A percentile compares a stretch with the other conserved stretches of the same genome.
These are phyloP conservation scores for Aureobasidium leucospermi DNA, from an alignment of 2,329 filamentous ascomycete species.

Conservation along the genomic window DNA sequence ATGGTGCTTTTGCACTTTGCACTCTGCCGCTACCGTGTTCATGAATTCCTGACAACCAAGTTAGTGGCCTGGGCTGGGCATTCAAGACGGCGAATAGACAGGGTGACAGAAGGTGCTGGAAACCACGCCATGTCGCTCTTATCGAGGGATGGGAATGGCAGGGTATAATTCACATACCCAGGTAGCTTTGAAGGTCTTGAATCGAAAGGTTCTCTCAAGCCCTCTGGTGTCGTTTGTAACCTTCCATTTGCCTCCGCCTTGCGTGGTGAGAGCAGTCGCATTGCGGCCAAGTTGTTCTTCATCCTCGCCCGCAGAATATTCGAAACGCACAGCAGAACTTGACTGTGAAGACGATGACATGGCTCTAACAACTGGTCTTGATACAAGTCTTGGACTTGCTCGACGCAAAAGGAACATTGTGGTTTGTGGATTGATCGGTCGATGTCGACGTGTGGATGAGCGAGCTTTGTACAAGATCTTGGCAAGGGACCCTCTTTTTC, in stretches of 20 bases:
- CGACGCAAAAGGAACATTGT: not conserved
- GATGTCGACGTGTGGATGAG: not conserved
- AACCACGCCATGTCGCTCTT: no score
- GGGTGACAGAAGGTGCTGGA: not conserved
- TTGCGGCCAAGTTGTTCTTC: slow-evolving; percentile 22
- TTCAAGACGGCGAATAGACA: not conserved
- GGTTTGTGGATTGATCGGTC: not conserved
- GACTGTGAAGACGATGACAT: not conserved
- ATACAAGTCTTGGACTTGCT: not conserved
- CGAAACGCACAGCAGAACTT: not conserved
- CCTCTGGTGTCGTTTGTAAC: slow-evolving; percentile 27
- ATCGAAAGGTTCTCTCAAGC: slow-evolving; percentile 29
- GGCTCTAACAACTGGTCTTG: not conserved
- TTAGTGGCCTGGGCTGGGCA: not conserved
- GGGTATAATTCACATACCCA: slow-evolving; percentile 25
- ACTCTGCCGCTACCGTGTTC: slow-evolving; percentile 62
- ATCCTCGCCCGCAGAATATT: slow-evolving; percentile 15
- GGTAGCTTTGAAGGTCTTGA: slow-evolving; percentile 32
- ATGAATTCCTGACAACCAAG: slow-evolving; percentile 57
- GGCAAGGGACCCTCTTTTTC: not conserved
- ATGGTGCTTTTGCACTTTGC: slow-evolving; percentile 62
- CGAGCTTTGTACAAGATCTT: not conserved
- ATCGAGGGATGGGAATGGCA: no score
- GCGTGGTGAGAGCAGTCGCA: slow-evolving; percentile 4
- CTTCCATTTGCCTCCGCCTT: slow-evolving; percentile 23